Evolutionary conservation across 768 basidiomycete genomes (phyloP), one percentile per base, ranked within the genome.

Genomic region (Suillus subluteus): DNA sequence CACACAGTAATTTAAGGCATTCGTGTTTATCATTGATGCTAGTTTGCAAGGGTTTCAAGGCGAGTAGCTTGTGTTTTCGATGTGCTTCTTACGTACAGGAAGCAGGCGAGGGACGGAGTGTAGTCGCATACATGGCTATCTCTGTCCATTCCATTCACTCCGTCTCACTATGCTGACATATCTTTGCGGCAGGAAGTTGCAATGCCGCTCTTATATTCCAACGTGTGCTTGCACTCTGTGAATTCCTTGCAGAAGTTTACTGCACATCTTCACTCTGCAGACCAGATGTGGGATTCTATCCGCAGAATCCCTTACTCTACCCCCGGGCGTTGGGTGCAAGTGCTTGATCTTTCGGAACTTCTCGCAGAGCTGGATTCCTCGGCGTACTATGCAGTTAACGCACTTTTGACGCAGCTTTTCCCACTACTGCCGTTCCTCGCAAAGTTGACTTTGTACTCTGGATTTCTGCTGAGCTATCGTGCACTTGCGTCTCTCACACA

Each of bases 211-310:
- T 78, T 92, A 62, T 94, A 91, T 73, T 78, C 84, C n/a, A 78
- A 77, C 38, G 82, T 91, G 32, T 75, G 74, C 37, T 76, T 92
- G 38, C 72, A 73, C 6, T 79, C 81, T 23, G 70, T 86, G 13
- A 64, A 73, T 15, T 73, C 81, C 6, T 80, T 95, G 50, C 82
- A 85, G 64, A 82, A 80, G 67, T 90, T 95, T 70, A 80, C 84
- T n/a, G 66, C 78, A n/a, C 81, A 80, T 30, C 82, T 96, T 2
- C 79, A 82, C 66, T 71, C 74, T 38, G 88, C 90, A 8, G 95
- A 97, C 68, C 83, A 86, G 70, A 86, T 84, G 73, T 97, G 95
- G 95, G 94, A 95, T 72, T 92, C 93, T 54, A 88, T 97, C 65
- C 87, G 92, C 62, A 86, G 95, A 61, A 94, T 92, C 69, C 92